A percentile compares a stretch with the other conserved stretches of the same genome.
phyloP scores from a whole-genome alignment of 108 stramenopile species.

The Skeletonema grethae region DNA sequence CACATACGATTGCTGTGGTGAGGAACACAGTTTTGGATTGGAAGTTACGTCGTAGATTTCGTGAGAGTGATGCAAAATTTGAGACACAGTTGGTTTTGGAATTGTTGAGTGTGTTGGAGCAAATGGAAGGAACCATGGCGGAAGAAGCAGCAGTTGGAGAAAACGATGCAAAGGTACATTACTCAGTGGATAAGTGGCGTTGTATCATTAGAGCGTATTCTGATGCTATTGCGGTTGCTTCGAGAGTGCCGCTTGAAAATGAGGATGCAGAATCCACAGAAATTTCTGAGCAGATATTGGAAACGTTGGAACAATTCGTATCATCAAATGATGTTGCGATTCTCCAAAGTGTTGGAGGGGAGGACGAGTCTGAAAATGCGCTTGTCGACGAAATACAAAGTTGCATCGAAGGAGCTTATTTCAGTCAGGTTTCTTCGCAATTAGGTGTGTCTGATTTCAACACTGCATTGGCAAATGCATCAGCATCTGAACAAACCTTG shows the following conservation, averaged over 20 bases:
- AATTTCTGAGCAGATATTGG: conserved; percentile 15
- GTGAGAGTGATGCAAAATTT: background rate
- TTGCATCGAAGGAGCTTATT: conserved; percentile 33
- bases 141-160: background rate
- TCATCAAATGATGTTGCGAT: conserved; percentile 14
- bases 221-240: conserved; percentile 31
- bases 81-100: conserved; percentile 16
- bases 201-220: conserved; percentile 25
- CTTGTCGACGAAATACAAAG: conserved; percentile 26
- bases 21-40: conserved; percentile 36
- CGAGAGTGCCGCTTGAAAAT: conserved; percentile 13
- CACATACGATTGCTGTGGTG: conserved; percentile 21
- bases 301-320: conserved; percentile 30
- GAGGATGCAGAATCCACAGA: background rate
- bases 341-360: background rate
- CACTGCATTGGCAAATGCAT: conserved; percentile 25
- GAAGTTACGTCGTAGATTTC: conserved; percentile 1
- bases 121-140: conserved; percentile 15
- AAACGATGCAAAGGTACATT: background rate
- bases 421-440: conserved; percentile 13
- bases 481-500: conserved; percentile 27
- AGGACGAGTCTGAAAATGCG: conserved; percentile 1
- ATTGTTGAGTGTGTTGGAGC: conserved; percentile 18
- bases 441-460: conserved; percentile 16
- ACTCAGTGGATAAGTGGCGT: conserved; percentile 17